Evolutionary conservation across 1,284 basidiomycete species (phyloP).

Genomic region (Papiliotrema nemorosa): DNA sequence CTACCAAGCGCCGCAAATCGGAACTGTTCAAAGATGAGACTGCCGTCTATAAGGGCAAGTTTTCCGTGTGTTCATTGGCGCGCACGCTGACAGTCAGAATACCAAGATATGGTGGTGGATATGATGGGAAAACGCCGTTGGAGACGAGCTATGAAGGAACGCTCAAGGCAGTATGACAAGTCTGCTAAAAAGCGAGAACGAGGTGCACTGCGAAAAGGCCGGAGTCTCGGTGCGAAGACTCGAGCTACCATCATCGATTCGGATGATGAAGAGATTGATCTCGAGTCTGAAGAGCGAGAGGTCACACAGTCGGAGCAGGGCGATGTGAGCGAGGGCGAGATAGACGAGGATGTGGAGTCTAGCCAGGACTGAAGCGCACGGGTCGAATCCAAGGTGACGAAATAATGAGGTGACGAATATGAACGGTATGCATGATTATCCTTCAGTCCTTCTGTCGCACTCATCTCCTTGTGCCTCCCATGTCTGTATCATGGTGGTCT

Average conservation of each 20-base stretch:
- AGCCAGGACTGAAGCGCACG: no score
- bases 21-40: not conserved
- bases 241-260: not conserved
- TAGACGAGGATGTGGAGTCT: no score
- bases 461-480: no score
- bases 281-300: not conserved
- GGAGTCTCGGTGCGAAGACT: not conserved
- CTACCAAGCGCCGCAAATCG: not conserved
- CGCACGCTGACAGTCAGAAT: not conserved
- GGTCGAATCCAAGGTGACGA: no score
- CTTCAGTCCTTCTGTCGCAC: no score
- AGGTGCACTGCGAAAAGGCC: not conserved
- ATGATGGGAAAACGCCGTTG: not conserved
- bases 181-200: not conserved
- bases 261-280: constrained; percentile 1
- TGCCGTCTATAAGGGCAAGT: not conserved
- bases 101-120: not conserved
- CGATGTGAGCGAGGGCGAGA: no score
- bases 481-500: no score
- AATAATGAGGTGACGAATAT: no score
- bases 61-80: not conserved
- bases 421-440: no score
- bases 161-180: not conserved
- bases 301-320: no score
- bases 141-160: not conserved